phyloP scores from a whole-genome alignment of 106 monocot genomes.

The Ottelia alismoides region DNA sequence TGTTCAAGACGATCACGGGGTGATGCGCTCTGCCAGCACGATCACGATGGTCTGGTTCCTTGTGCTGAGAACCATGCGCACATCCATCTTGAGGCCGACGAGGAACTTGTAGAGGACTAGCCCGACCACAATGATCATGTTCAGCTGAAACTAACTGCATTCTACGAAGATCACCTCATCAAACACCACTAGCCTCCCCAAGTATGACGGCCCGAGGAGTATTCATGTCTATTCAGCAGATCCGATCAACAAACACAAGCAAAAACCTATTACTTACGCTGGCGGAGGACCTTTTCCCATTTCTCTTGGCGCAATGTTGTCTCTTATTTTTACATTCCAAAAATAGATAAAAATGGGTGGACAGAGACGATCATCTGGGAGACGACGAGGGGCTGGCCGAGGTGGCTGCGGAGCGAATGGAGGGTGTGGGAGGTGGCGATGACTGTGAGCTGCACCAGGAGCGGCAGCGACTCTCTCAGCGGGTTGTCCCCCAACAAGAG shows the following conservation, averaged over 20 bases:
- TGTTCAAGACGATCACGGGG: background rate
- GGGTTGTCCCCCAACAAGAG: conserved; percentile 40
- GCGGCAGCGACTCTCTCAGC: conserved; percentile 32
- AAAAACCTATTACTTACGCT: conserved; percentile 29
- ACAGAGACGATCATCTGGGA: conserved; percentile 14
- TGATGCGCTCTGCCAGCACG: background rate
- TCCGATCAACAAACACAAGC: too few species aligned
- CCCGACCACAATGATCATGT: background rate
- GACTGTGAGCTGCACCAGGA: conserved; percentile 34
- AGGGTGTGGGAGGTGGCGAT: conserved; percentile 17
- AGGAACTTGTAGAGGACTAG: conserved; percentile 6
- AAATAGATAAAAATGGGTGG: too few species aligned
- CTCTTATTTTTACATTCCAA: too few species aligned
- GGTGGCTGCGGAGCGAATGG: conserved; percentile 4
- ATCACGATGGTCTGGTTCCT: conserved; percentile 5
- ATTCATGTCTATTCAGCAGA: conserved; percentile 6
- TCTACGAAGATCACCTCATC: background rate
- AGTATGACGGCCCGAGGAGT: conserved; percentile 1
- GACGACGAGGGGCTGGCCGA: conserved; percentile 12
- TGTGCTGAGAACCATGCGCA: conserved; percentile 1
- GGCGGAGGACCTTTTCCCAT: too few species aligned
- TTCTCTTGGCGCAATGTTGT: too few species aligned
- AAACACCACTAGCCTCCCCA: background rate
- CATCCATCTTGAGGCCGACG: conserved; percentile 15
- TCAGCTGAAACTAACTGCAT: background rate